Conservation (phyloP, 2,329 filamentous ascomycete species). For the Clonostachys sp. region DNA sequence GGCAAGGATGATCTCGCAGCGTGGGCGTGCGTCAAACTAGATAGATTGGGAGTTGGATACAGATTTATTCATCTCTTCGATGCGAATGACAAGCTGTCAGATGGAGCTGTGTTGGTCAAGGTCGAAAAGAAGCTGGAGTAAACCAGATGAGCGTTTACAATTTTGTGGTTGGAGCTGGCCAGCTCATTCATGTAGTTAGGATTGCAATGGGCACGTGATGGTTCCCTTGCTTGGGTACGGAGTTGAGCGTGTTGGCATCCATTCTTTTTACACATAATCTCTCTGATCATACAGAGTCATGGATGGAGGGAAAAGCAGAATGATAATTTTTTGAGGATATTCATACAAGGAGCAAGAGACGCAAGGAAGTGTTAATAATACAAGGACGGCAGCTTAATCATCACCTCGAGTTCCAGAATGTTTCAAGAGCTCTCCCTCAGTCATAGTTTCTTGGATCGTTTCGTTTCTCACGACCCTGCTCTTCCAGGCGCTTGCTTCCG, state of each 20-base stretch:
- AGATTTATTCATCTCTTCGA: constrained; percentile 75
- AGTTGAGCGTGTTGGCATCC: no score
- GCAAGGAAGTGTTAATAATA: no score
- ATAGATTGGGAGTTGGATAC: constrained; percentile 72
- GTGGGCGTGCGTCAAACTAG: constrained; percentile 85
- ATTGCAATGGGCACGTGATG: no score
- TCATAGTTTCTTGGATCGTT: constrained; percentile 11
- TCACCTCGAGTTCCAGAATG: no score
- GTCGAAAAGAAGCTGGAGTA: constrained; percentile 55
- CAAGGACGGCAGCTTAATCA: background rate
- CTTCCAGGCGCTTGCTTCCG: constrained; percentile 37
- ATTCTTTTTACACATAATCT: no score
- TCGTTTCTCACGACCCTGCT: constrained; percentile 47
- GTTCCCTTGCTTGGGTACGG: no score
- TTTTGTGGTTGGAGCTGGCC: no score
- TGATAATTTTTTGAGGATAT: background rate
- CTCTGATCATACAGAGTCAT: no score
- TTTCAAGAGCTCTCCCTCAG: no score
- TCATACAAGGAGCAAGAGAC: background rate
- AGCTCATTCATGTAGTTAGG: no score
- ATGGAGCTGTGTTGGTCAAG: constrained; percentile 69
- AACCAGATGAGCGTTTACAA: background rate
- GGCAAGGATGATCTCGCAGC: constrained; percentile 74
- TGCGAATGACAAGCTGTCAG: constrained; percentile 57
- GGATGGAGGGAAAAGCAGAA: no score